Evolutionary conservation across 176 grass and related monocot species (phyloP), one percentile per base, ranked within the genome.

Genomic region (Tuctoria greenei): DNA sequence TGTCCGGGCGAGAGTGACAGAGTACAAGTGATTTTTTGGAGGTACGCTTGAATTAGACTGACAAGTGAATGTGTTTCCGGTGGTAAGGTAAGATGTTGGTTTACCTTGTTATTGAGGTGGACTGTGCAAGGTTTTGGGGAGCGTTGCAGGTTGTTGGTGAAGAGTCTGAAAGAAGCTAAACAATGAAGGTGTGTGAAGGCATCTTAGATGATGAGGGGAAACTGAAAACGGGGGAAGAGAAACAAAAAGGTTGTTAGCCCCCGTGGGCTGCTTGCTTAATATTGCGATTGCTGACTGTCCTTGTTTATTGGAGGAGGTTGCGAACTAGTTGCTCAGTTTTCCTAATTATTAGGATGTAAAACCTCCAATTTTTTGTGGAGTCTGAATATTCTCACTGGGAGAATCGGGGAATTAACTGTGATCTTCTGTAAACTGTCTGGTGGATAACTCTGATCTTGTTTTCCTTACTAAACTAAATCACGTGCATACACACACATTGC

Each of bases 321-420:
- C 37, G 12, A 51, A 47, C 45, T 20, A 4, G n/a, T 56, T 47
- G 57, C 35, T 64, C 8, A 28, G 57, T 77, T 59, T 71, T 45
- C 27, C 67, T 60, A 23, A 18, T 5, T 57, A 14, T 64, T 56
- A 58, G 73, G 79, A 79, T 87, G 80, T 83, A 70, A 87, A 42
- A 61, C 85, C 85, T 87, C 80, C 85, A 61, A 35, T 61, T 31
- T 87, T 87, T 87, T 0, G 78, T 37, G 85, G 86, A 80, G 69
- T 56, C 64, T 88, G n/a, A 80, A 76, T 76, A 78, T 16, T 37
- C 17, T 82, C 28, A 0, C 77, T 77, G 31, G 2, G 64, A 78
- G 74, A 18, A 61, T 73, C 57, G 39, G 67, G 41, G 57, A 69
- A 65, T 47, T 61, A 64, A 69, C 49, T 64, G 68, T 42, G 15